Base-by-base conservation (phyloP, 2,329 filamentous ascomycete species). In the Blastomyces emzantsi region DNA sequence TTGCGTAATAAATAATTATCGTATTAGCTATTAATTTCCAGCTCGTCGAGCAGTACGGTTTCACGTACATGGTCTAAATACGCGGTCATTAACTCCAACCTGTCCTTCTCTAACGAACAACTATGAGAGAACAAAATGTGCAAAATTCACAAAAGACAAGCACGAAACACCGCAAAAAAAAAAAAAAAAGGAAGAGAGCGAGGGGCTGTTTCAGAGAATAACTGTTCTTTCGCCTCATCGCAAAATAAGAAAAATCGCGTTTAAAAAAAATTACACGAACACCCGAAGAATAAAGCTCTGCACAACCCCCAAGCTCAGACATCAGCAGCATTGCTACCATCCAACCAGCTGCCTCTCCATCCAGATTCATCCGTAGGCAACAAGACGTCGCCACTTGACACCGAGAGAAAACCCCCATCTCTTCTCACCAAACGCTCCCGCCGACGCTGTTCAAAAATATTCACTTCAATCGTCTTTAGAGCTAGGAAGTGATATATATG, bases 401-500 rank as follows among this genome's bases (percentile, higher is more conserved):
- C 61, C 43, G 73, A 63, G 25, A 67, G 52, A 22, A 68, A 69
- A 19, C 64, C 49, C 6, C 67, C 71, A 43, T 67, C 61, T 8
- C 69, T 63, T 63, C 73, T 71, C 13, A 73, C 67, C 5, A 77
- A 64, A 36, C 73, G 69, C 45, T 70, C 67, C 13, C 66, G 66
- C 15, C 71, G 70, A 1, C 75, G 71, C 6, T 73, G 67, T 61
- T 81, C 73, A 63, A 78, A 74, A 61, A 80, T 73, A 61, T 78
- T 76, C 19, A 80, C 74, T 51, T 82, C 80, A 17, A 79, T 76
- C 0, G 80, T 81, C 55, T 72, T 72, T 60, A 74, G 70, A 1
- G 74, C 72, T 54, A 80, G 64, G 45, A 82, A 70, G 60, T 81
- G 81, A 69, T 87, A 87, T 19, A 87, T 79, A 62, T 84, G 77